Conservation (phyloP, 1,139 yeast species). For the Hemisphaericaspora xylofermentans region DNA sequence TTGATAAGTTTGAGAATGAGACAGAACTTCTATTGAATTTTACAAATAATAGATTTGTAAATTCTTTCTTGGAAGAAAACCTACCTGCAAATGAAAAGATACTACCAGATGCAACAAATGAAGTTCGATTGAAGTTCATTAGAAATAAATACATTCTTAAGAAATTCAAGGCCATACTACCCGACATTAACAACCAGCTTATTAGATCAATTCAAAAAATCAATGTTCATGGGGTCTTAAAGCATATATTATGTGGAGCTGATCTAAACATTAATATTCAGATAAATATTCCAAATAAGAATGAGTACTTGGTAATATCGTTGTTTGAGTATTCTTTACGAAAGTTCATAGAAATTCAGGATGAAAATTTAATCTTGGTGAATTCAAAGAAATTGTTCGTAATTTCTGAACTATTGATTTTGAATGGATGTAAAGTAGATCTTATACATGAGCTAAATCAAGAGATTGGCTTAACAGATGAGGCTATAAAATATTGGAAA, state of each 20-base stretch:
- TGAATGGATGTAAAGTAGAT: slow-evolving; percentile 59
- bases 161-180: slow-evolving; percentile 30
- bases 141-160: slow-evolving; percentile 49
- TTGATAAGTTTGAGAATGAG: slow-evolving; percentile 50
- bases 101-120: slow-evolving; percentile 31
- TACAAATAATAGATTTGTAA: slow-evolving; percentile 41
- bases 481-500: slow-evolving; percentile 56
- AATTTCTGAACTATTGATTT: slow-evolving; percentile 68
- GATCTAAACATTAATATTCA: slow-evolving; percentile 42
- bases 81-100: slow-evolving; percentile 13
- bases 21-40: slow-evolving; percentile 36
- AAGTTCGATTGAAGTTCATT: slow-evolving; percentile 44
- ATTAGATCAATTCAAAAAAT: slow-evolving; percentile 52
- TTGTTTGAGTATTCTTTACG: slow-evolving; percentile 63
- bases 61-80: slow-evolving; percentile 37
- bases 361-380: slow-evolving; percentile 10
- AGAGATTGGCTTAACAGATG: slow-evolving; percentile 35
- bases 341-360: slow-evolving; percentile 40
- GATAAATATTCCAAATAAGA: slow-evolving; percentile 23
- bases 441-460: slow-evolving; percentile 20
- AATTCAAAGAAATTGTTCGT: slow-evolving; percentile 45
- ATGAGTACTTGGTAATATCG: slow-evolving; percentile 30
- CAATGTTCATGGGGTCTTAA: slow-evolving; percentile 45
- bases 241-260: slow-evolving; percentile 51
- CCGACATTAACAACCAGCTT: slow-evolving; percentile 26